Base-by-base conservation (phyloP, 106 monocot genomes). In the Dactylorhiza incarnata region DNA sequence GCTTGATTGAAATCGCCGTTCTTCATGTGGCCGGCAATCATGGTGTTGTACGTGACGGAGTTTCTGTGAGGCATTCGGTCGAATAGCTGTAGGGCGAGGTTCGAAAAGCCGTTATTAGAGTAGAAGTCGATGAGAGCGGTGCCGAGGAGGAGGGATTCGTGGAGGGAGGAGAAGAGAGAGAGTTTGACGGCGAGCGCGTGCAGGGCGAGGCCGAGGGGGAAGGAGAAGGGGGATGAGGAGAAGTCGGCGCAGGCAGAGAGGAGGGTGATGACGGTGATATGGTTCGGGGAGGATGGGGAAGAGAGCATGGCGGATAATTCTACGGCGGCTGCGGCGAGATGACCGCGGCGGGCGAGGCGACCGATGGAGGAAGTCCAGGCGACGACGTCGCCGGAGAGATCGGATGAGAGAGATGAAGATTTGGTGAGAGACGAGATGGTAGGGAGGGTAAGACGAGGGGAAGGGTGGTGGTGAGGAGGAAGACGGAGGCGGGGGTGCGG, bases 21-120 rank as follows among this genome's bases (percentile, higher is more conserved):
- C 49, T 70, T 68, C 81, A 83, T 86, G 54, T 73, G 59, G 5
- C 89, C 89, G 12, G 83, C 81, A 68, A 89, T 81, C 83, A 89
- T 81, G 44, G 88, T 58, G 53, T 83, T 89, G 73, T 55, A 86
- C 44, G 85, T 69, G 37, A 81, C 68, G 59, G 65, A 45, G 49
- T 79, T 86, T 48, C 56, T 71, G 0, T n/a, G 17, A 48, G 86
- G 76, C 86, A 83, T 89, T 59, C 76, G 29, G 62, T 83, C 89
- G 78, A 89, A 89, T 77, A 86, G 47, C 52, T 76, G 52, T 37
- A 77, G 85, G 20, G 88, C 85, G 62, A 79, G 54, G 48, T n/a
- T 12, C 9, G 86, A n/a, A 45, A 51, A 72, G 80, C 73, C 45
- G 73, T 24, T 48, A 1, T 79, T 83, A 61, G 73, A 49, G 62